Conservation (phyloP, 2,329 filamentous ascomycete species). For the Graphilbum fragrans region DNA sequence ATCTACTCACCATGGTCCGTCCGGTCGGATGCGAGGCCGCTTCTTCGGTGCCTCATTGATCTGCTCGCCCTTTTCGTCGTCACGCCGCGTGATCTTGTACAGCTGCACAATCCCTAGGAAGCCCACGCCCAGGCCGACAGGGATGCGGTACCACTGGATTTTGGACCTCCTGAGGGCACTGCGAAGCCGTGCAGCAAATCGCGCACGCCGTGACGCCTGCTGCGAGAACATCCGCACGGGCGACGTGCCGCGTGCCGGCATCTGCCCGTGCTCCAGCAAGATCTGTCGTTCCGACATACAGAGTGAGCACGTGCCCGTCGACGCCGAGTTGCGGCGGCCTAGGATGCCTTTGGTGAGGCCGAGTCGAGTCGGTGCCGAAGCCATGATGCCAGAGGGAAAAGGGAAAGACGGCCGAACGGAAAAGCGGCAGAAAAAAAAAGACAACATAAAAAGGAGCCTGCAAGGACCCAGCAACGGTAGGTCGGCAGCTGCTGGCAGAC, state of each 20-base stretch:
- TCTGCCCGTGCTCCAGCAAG: constrained; percentile 7
- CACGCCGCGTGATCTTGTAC: constrained; percentile 56
- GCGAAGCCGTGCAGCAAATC: constrained; percentile 39
- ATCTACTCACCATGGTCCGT: constrained; percentile 61
- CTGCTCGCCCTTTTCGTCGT: constrained; percentile 35
- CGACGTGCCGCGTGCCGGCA: constrained; percentile 4
- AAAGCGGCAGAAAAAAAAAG: neutral
- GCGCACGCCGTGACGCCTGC: constrained; percentile 30
- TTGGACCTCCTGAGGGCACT: constrained; percentile 37
- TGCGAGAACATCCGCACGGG: constrained; percentile 24
- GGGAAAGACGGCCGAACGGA: neutral
- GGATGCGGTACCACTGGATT: constrained; percentile 84
- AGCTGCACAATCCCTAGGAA: constrained; percentile 77
- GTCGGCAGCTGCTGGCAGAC: too few relatives aligned
- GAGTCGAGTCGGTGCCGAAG: constrained; percentile 11
- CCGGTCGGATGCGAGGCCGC: constrained; percentile 57
- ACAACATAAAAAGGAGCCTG: neutral
- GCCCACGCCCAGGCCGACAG: constrained; percentile 71
- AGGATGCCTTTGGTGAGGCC: constrained; percentile 11
- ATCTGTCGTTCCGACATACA: constrained; percentile 10
- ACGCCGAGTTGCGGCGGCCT: constrained; percentile 2
- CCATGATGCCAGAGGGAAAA: constrained; percentile 5
- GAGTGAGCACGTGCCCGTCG: constrained; percentile 8
- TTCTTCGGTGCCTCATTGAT: constrained; percentile 29
- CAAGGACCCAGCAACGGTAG: neutral